Conservation (phyloP, 2,329 filamentous ascomycete species). For the Cladophialophora psammophila region DNA sequence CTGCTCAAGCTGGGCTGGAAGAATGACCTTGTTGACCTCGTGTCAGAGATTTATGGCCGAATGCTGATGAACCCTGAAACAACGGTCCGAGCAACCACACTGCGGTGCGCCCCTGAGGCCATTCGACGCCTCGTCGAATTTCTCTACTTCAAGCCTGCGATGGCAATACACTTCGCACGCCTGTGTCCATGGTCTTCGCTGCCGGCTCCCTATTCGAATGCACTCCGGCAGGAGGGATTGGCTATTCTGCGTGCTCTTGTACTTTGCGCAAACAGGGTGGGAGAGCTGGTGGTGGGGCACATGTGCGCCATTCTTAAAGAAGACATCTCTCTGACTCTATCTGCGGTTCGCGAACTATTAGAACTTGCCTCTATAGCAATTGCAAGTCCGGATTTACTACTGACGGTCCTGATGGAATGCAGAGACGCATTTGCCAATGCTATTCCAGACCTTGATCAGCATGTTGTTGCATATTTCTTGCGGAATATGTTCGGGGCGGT, state of each 20-base stretch:
- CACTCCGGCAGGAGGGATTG: neutral
- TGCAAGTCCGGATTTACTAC: conserved; percentile 2
- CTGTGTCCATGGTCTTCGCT: conserved; percentile 9
- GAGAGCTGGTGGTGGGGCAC: conserved; percentile 11
- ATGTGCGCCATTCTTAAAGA: neutral
- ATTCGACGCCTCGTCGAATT: conserved; percentile 4
- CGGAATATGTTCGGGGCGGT: conserved; percentile 9
- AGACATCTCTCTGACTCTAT: conserved; percentile 7
- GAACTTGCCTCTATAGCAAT: conserved; percentile 3
- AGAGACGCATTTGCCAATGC: conserved; percentile 3
- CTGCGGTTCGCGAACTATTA: neutral
- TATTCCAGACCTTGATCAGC: neutral
- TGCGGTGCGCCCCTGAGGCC: neutral
- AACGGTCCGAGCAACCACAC: neutral
- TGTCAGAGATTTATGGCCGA: conserved; percentile 6
- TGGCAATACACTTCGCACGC: conserved; percentile 13
- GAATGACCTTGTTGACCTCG: conserved; percentile 1
- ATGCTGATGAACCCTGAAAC: neutral
- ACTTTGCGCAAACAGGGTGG: conserved; percentile 8
- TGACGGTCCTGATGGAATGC: conserved; percentile 14
- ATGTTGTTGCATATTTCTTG: conserved; percentile 11
- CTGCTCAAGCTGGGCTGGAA: conserved; percentile 2
- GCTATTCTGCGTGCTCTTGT: conserved; percentile 7
- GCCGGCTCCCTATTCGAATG: neutral
- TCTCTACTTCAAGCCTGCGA: conserved; percentile 6